Base-by-base conservation (phyloP, 768 basidiomycete species). In the Hortiboletus campestris region DNA sequence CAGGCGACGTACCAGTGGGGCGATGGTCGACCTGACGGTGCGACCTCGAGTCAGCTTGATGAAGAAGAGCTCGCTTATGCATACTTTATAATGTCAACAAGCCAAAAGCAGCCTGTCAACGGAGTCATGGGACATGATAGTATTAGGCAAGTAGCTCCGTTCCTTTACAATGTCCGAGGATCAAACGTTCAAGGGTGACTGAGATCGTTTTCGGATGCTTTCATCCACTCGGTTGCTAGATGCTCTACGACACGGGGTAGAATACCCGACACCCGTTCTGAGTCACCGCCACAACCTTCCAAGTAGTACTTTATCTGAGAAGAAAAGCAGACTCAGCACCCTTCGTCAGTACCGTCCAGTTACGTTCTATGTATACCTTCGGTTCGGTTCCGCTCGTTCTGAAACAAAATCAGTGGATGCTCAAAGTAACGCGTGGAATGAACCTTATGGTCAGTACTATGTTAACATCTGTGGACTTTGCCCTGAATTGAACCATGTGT, bases 351-450 rank as follows among this genome's bases (percentile, higher is more conserved):
- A 31, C 4, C 13, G 4, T 9, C 19, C 28, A 13, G 31, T 7
- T 39, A 9, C 14, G n/a, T n/a, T n/a, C n/a, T 2, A 25, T 3
- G 25, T 25, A 19, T 63, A 88, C 90, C 83, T 94, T 94, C 0
- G 92, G 92, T 63, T 94, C 92, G 14, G 93, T 95, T 19, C 93
- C 93, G 61, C 89, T 91, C 29, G 92, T 94, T 51, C 92, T 88
- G 56, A 35, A 41, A 60, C 3, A 49, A 43, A 29, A 36, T 41
- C 2, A 36, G 51, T 11, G 7, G 11, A 6, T 3, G 32, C 31
- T 46, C 40, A 29, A 38, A 48, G 48, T 31, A n/a, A 52, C 35
- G 46, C 20, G 25, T 32, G 31, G 44, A 14, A 66, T 75, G 9
- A 67, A 88, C 89, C 90, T 77, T 35, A 82, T 79, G 1, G 93